Evolutionary conservation across 345 rosid species (phyloP), one percentile per base, ranked within the genome.

Genomic region (Eucalyptus victrix): DNA sequence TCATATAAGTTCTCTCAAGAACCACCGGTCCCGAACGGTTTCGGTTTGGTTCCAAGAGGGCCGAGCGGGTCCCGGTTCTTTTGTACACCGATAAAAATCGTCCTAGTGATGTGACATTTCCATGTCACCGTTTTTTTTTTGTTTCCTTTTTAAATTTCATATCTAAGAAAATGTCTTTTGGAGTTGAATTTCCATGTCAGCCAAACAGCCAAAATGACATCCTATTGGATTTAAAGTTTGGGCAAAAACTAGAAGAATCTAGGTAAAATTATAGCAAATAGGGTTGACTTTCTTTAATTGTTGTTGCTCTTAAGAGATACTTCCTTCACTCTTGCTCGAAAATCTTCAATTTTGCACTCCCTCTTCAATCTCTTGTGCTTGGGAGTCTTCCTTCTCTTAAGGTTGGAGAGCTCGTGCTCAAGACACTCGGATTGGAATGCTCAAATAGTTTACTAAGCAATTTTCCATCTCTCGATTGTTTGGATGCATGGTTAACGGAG

Each of bases 11-110:
- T 49, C 50, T 0, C 50, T 49, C 16, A 49, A 49, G 6, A 49
- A 49, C 3, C 16, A 49, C 1, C 0, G 16, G 50, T 49, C 13
- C 2, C 6, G 16, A 1, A 0, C 6, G 6, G 2, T 49, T 49
- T 2, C 2, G 2, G 6, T 49, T 1, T 2, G 16, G 6, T 4
- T 49, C 16, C 50, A 5, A 49, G 50, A 49, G 50, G 50, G 0
- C 16, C 16, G 16, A 1, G 50, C 1, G 3, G 16, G 50, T 49
- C 50, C 1, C 15, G 6, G 50, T 49, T 49, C 50, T 49, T 49
- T 49, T 49, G 50, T 2, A 49, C 16, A 49, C 3, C 16, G 0
- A 5, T 49, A 49, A 54, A 54, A 54, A 21, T 56, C 1, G 0
- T 24, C 30, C 62, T 0, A 56, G 13, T 56, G 30, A 56, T 56